A percentile compares a stretch with the other conserved stretches of the same genome.
phyloP scores from a whole-genome alignment of 257 asterid species.

The Jaltomata sinuosa region DNA sequence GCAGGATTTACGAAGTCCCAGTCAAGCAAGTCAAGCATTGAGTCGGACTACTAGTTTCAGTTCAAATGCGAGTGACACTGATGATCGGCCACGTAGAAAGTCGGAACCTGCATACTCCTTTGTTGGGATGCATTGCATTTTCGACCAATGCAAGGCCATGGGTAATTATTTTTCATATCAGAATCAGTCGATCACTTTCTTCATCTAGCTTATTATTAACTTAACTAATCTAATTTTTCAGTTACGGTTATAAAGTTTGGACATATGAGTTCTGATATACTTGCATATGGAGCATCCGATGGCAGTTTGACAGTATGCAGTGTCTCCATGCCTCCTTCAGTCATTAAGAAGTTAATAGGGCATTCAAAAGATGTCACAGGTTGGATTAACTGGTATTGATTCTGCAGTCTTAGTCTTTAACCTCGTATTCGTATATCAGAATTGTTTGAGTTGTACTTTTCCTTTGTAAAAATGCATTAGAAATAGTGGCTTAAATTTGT shows the following conservation, averaged over 20 bases:
- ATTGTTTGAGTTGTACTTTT: background rate
- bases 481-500: background rate
- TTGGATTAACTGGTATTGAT: slow-evolving; percentile 57
- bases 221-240: slow-evolving; percentile 20
- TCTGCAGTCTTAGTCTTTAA: slow-evolving; percentile 23
- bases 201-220: background rate
- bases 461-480: background rate
- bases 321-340: slow-evolving; percentile 66
- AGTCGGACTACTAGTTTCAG: slow-evolving; percentile 64
- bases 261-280: slow-evolving; percentile 90
- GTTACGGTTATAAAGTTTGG: slow-evolving; percentile 96
- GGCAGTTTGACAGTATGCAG: slow-evolving; percentile 89
- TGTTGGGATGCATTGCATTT: slow-evolving; percentile 99
- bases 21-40: slow-evolving; percentile 37
- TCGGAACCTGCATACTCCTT: slow-evolving; percentile 92
- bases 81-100: slow-evolving; percentile 62
- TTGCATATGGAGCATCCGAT: slow-evolving; percentile 97
- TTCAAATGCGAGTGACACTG: slow-evolving; percentile 62
- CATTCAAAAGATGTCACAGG: slow-evolving; percentile 99
- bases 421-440: background rate
- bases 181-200: background rate
- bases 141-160: slow-evolving; percentile 98
- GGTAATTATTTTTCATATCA: slow-evolving; percentile 34
- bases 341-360: slow-evolving; percentile 64
- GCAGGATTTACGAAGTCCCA: slow-evolving; percentile 53